Percentiles rank a stretch among this genome's conserved stretches.
These are phyloP conservation scores for Aspergillus glaucus DNA, from an alignment of 2,329 filamentous ascomycete species.

Conservation along the genomic window DNA sequence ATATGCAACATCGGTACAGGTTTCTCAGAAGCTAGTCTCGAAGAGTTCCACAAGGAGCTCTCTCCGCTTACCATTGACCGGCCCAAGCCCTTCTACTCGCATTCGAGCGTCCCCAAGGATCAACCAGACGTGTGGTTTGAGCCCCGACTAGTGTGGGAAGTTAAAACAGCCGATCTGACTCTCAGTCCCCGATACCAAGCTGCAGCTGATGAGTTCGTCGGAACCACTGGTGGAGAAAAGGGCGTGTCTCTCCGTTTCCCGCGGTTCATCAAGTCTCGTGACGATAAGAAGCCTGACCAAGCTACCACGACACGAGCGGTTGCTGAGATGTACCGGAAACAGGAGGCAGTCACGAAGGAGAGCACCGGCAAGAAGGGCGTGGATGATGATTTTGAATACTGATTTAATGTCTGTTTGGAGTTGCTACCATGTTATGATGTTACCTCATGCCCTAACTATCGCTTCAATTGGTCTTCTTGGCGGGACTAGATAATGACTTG, in stretches of 20 bases:
- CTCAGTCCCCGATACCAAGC: slow-evolving; percentile 89
- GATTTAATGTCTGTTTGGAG: not conserved
- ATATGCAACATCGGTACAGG: slow-evolving; percentile 98
- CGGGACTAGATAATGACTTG: no score
- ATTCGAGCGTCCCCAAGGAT: slow-evolving; percentile 77
- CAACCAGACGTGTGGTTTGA: slow-evolving; percentile 99
- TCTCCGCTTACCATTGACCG: slow-evolving; percentile 75
- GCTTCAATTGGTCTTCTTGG: no score
- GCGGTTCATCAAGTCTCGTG: slow-evolving; percentile 80
- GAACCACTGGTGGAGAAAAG: slow-evolving; percentile 59
- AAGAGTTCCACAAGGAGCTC: slow-evolving; percentile 72
- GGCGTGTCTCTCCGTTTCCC: slow-evolving; percentile 90
- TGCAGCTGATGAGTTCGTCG: slow-evolving; percentile 74
- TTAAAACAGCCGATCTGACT: slow-evolving; percentile 92
- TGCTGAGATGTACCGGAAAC: slow-evolving; percentile 93
- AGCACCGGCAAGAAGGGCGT: slow-evolving; percentile 81
- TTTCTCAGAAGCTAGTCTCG: slow-evolving; percentile 90
- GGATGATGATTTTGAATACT: slow-evolving; percentile 99
- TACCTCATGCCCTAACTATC: no score
- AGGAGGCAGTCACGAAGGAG: slow-evolving; percentile 81
- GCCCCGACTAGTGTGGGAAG: slow-evolving; percentile 90
- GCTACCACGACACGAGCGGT: slow-evolving; percentile 80
- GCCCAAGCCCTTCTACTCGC: slow-evolving; percentile 89
- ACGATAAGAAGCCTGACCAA: slow-evolving; percentile 93
- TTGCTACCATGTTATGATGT: no score